Evolutionary conservation across 1,284 basidiomycete species (phyloP).

Genomic region (Malassezia nana): DNA sequence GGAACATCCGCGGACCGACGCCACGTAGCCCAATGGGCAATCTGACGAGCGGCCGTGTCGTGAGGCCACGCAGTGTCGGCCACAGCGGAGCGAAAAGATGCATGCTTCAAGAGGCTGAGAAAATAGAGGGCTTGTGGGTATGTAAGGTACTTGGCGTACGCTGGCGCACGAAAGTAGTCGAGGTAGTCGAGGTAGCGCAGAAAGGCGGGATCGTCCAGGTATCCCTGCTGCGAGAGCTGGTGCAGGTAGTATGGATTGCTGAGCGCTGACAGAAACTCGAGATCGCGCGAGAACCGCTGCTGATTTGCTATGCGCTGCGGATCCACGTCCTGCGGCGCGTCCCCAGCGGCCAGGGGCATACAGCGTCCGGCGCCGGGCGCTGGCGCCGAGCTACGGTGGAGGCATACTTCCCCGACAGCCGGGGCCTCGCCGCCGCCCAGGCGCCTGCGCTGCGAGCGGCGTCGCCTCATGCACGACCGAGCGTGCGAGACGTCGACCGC

Average conservation of each 20-base stretch:
- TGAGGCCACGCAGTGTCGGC: conserved; percentile 31
- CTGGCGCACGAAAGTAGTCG: conserved; percentile 32
- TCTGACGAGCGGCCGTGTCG: conserved; percentile 29
- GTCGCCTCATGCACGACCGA: not conserved
- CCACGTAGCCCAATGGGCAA: conserved; percentile 43
- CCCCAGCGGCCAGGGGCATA: conserved; percentile 4
- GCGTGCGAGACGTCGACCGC: not conserved
- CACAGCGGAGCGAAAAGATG: conserved; percentile 30
- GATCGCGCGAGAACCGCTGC: conserved; percentile 31
- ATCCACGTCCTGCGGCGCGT: conserved; percentile 1
- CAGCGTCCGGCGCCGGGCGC: too few relatives aligned
- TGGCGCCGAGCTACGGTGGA: not conserved
- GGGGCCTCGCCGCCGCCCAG: not conserved
- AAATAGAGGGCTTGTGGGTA: conserved; percentile 40
- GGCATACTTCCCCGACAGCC: conserved; percentile 10
- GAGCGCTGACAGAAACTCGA: conserved; percentile 39
- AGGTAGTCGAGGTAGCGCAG: conserved; percentile 33
- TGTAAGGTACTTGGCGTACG: conserved; percentile 34
- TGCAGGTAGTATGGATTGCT: conserved; percentile 40
- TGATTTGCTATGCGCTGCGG: conserved; percentile 24
- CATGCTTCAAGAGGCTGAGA: conserved; percentile 27
- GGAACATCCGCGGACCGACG: conserved; percentile 4
- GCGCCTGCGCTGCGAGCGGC: not conserved
- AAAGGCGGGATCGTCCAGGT: conserved; percentile 26
- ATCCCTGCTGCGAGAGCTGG: conserved; percentile 29